A percentile compares a stretch with the other conserved stretches of the same genome.
Evolutionary conservation across 768 basidiomycete genomes (phyloP).

Genomic region (Filobasidium floriforme): DNA sequence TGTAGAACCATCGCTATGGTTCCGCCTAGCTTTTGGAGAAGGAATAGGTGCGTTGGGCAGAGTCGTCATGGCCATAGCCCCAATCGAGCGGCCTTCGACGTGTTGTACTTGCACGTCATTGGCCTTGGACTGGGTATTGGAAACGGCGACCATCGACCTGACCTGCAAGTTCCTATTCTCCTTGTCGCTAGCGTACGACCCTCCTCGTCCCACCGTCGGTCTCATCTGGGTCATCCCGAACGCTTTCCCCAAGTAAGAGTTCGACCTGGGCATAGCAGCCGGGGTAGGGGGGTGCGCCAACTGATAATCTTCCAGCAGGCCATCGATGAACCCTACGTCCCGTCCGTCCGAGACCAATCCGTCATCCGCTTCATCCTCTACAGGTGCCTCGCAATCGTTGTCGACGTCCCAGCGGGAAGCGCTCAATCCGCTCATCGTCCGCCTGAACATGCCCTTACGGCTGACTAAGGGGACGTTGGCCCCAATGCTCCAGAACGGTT

Average conservation of each 20-base stretch:
- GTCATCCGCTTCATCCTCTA: background rate
- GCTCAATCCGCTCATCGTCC: background rate
- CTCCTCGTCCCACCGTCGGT: background rate
- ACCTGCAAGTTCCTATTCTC: background rate
- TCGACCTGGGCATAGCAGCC: background rate
- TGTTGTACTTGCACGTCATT: background rate
- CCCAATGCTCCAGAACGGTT: slow-evolving; percentile 2
- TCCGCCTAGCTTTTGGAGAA: background rate
- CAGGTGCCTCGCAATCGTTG: background rate
- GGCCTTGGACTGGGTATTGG: background rate
- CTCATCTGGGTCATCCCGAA: background rate
- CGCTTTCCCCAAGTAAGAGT: background rate
- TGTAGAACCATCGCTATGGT: background rate
- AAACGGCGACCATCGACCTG: background rate
- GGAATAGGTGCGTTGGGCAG: background rate
- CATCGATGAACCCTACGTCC: background rate
- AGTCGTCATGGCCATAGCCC: background rate
- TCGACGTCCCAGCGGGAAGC: background rate
- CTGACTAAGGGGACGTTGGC: background rate
- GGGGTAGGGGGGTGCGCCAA: background rate
- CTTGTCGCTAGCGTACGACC: background rate
- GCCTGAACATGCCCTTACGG: background rate
- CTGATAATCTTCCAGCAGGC: background rate
- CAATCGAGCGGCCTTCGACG: background rate
- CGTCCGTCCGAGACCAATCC: background rate